Evolutionary conservation across 305 asterid genomes (phyloP).

Genomic region (Fraxinus sp.): DNA sequence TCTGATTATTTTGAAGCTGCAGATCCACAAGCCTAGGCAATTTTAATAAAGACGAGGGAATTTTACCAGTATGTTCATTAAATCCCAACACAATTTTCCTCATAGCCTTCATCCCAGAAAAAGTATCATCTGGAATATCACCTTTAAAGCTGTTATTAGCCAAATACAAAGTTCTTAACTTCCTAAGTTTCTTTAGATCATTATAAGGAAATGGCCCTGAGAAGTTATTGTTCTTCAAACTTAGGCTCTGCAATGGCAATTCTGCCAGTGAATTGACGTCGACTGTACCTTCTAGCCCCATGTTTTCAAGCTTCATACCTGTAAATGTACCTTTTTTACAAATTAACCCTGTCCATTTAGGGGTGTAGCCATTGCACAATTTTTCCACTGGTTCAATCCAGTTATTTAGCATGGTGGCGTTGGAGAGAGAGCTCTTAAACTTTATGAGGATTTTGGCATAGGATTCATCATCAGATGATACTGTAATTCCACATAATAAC

Average conservation of each 20-base stretch:
- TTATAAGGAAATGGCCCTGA: slow-evolving; percentile 47
- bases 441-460: slow-evolving; percentile 16
- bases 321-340: slow-evolving; percentile 22
- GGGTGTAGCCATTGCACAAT: slow-evolving; percentile 22
- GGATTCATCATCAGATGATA: background rate
- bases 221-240: slow-evolving; percentile 55
- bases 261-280: slow-evolving; percentile 37
- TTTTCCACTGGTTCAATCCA: slow-evolving; percentile 18
- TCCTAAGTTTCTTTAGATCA: slow-evolving; percentile 35
- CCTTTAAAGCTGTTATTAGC: slow-evolving; percentile 57
- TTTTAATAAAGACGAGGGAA: slow-evolving; percentile 52
- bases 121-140: slow-evolving; percentile 46
- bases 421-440: slow-evolving; percentile 30
- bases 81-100: slow-evolving; percentile 42
- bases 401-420: slow-evolving; percentile 20
- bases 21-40: slow-evolving; percentile 44
- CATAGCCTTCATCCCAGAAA: slow-evolving; percentile 50
- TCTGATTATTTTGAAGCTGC: slow-evolving; percentile 57
- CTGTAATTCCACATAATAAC: background rate
- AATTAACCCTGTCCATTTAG: slow-evolving; percentile 32
- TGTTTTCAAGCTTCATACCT: slow-evolving; percentile 42
- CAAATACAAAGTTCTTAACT: slow-evolving; percentile 51
- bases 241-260: slow-evolving; percentile 40
- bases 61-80: slow-evolving; percentile 48
- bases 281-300: slow-evolving; percentile 49